These are phyloP conservation scores for Yarrowia bubula DNA, from an alignment of 805 yeast species.

Conservation along the genomic window DNA sequence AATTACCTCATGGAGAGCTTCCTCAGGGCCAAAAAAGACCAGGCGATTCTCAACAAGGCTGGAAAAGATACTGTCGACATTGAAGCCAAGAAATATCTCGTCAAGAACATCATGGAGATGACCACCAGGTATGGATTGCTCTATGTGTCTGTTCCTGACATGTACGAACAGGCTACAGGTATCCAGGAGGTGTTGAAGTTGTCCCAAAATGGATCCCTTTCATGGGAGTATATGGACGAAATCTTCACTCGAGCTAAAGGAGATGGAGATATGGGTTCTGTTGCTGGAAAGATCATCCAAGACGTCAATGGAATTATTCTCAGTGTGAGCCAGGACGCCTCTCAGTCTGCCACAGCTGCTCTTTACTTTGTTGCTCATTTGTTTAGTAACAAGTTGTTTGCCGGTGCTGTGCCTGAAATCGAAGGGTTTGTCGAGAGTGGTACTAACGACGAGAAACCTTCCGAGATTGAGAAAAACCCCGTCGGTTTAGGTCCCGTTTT, in stretches of 20 bases:
- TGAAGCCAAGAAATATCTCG: not conserved
- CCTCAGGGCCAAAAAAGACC: conserved; percentile 8
- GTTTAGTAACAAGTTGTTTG: conserved; percentile 58
- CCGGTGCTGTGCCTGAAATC: conserved; percentile 56
- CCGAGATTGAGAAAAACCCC: conserved; percentile 58
- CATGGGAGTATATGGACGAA: conserved; percentile 17
- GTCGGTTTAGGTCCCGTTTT: conserved; percentile 70
- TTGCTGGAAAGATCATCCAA: not conserved
- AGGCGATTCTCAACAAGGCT: conserved; percentile 5
- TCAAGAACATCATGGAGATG: not conserved
- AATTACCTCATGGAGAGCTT: conserved; percentile 13
- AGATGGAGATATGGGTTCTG: conserved; percentile 1
- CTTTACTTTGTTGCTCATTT: conserved; percentile 53
- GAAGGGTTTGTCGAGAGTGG: conserved; percentile 46
- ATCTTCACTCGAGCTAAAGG: not conserved
- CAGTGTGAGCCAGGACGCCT: conserved; percentile 1
- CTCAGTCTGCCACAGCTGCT: conserved; percentile 41
- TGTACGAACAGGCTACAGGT: conserved; percentile 16
- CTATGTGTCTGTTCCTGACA: conserved; percentile 7
- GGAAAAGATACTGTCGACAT: not conserved
- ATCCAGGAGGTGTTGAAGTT: not conserved
- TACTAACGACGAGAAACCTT: conserved; percentile 48
- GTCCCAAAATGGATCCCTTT: conserved; percentile 8
- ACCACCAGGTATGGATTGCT: conserved; percentile 2
- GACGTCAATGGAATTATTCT: conserved; percentile 9